These are phyloP conservation scores for Pholiota molesta DNA, from an alignment of 768 basidiomycete species.

Conservation along the genomic window DNA sequence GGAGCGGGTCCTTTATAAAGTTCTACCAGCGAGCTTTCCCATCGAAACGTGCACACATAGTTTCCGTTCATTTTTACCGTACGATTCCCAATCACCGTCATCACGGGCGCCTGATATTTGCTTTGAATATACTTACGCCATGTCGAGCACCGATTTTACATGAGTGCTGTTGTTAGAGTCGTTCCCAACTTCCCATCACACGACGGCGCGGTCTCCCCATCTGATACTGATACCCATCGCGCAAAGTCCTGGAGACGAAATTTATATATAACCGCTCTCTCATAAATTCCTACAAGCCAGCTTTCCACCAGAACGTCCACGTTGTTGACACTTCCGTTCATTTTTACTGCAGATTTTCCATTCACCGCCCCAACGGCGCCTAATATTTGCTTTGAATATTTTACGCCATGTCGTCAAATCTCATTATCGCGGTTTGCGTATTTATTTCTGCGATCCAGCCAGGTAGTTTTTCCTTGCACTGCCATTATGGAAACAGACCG, in stretches of 20 bases:
- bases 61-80: no score
- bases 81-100: no score
- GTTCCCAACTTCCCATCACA: background rate
- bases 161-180: background rate
- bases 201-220: background rate
- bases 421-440: background rate
- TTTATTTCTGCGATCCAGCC: background rate
- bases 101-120: no score
- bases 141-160: no score
- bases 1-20: no score
- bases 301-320: background rate
- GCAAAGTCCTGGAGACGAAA: background rate
- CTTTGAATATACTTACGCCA: no score
- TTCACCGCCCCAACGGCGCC: background rate
- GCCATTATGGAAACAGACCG: background rate
- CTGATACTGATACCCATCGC: background rate
- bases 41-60: no score
- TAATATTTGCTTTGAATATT: no score
- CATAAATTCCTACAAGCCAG: background rate
- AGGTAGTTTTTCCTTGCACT: background rate
- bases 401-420: background rate
- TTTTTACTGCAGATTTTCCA: background rate
- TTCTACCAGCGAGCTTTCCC: no score
- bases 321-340: background rate
- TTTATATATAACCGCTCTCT: background rate